Evolutionary conservation across 805 yeast genomes (phyloP), one percentile per base, ranked within the genome.

Genomic region (Myxozyma mucilagina): DNA sequence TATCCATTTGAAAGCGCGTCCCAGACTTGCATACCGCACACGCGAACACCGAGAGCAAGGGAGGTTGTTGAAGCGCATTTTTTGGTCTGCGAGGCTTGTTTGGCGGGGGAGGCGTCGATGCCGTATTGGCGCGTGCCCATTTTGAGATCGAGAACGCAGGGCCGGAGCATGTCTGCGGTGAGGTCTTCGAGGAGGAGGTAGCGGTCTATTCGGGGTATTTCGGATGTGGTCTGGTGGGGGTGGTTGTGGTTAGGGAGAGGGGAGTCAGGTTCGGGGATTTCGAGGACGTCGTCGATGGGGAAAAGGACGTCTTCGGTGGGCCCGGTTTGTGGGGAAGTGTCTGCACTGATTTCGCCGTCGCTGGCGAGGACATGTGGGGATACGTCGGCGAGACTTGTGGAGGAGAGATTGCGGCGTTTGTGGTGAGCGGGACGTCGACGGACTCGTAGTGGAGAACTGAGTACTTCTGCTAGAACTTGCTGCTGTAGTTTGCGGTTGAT

Each of bases 51-150:
- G 38, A 94, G 79, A 60, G 78, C 76, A 47, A 90, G 78, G 1
- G 94, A 86, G 0, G 98, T 93, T 0, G 98, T 93, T 58, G 78
- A 75, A 2, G 80, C 76, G 74, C 99, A 94, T 74, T 94, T 94
- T 57, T 79, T 79, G 38, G 89, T 76, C 75, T 94, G 99, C 0
- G 97, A 89, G 51, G 76, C 72, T 70, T 85, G 87, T 74, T 94
- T 94, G 52, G 84, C 76, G 13, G 75, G 73, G 5, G 80, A 79
- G 0, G 98, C 97, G 65, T 91, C 96, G n/a, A 93, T 87, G 9
- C 99, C 99, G 70, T 94, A 94, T 74, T 94, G 99, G 60, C 99
- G 80, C 0, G 99, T 93, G 0, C 99, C 99, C 98, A 94, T 94
- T 72, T 94, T 94, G 68, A 94, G 78, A 75, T 94, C 99, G 53